These are phyloP conservation scores for Emergomyces orientalis DNA, from an alignment of 2,329 filamentous ascomycete genomes.

Conservation along the genomic window DNA sequence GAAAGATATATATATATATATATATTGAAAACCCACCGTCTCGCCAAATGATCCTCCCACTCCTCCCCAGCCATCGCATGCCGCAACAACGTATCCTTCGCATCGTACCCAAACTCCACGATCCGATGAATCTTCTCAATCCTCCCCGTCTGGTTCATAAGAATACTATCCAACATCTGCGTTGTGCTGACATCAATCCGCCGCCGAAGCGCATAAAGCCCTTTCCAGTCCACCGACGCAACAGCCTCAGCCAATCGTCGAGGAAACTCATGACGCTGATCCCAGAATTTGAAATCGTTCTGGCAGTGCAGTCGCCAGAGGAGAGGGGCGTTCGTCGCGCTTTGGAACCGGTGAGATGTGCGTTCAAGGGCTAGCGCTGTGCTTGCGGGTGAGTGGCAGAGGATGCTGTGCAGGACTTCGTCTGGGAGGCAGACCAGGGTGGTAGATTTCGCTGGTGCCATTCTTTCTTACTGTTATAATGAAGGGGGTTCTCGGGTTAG, in stretches of 20 bases:
- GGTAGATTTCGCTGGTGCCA: background rate
- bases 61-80: conserved; percentile 53
- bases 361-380: conserved; percentile 46
- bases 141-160: conserved; percentile 61
- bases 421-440: conserved; percentile 51
- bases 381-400: conserved; percentile 50
- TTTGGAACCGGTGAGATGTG: conserved; percentile 55
- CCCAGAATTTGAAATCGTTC: conserved; percentile 65
- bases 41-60: conserved; percentile 63
- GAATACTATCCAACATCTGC: conserved; percentile 54
- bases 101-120: conserved; percentile 68
- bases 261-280: conserved; percentile 51
- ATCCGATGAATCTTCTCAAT: conserved; percentile 62
- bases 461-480: background rate
- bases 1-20: background rate
- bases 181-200: conserved; percentile 45
- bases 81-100: conserved; percentile 69
- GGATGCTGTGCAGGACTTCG: conserved; percentile 74
- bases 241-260: conserved; percentile 47
- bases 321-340: conserved; percentile 59
- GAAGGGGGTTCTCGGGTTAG: background rate
- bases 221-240: conserved; percentile 63
- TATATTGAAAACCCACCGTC: conserved; percentile 21
- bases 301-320: conserved; percentile 74
- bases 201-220: conserved; percentile 51